Conservation (phyloP, 2,329 filamentous ascomycete genomes). For the Hirsutella thompsonii region DNA sequence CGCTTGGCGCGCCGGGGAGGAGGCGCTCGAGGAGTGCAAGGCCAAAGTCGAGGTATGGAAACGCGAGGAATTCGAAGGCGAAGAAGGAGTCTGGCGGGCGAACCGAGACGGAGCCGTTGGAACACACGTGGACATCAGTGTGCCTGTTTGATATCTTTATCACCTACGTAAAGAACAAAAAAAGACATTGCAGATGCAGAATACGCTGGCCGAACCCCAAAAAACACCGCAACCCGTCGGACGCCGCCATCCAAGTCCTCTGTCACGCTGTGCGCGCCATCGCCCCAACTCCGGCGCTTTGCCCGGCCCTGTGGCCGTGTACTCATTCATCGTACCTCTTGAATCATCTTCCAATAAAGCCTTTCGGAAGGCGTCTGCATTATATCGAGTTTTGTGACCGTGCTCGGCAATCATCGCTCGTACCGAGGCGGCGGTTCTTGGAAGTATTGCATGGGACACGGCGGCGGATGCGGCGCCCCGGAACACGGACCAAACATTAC, state of each 20-base stretch:
- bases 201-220: too few species aligned
- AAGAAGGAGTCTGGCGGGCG: conserved; percentile 73
- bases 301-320: too few species aligned
- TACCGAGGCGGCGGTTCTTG: conserved; percentile 24
- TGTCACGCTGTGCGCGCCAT: too few species aligned
- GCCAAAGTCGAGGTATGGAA: conserved; percentile 91
- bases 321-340: too few species aligned
- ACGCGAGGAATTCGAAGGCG: conserved; percentile 70
- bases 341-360: too few species aligned
- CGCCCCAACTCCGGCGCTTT: too few species aligned
- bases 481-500: conserved; percentile 22
- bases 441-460: conserved; percentile 24
- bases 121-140: conserved; percentile 23
- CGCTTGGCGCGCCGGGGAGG: conserved; percentile 80
- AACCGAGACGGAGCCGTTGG: conserved; percentile 64
- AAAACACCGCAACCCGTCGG: too few species aligned
- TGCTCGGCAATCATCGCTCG: conserved; percentile 3
- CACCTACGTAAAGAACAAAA: too few species aligned
- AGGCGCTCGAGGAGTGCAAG: conserved; percentile 80
- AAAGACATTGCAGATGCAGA: too few species aligned
- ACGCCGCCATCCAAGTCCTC: too few species aligned
- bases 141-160: background rate
- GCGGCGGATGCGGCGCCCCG: conserved; percentile 14
- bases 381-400: too few species aligned
- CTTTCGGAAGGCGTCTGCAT: too few species aligned